phyloP scores from a whole-genome alignment of 306 rosid species.

The Cicer arietinum region DNA sequence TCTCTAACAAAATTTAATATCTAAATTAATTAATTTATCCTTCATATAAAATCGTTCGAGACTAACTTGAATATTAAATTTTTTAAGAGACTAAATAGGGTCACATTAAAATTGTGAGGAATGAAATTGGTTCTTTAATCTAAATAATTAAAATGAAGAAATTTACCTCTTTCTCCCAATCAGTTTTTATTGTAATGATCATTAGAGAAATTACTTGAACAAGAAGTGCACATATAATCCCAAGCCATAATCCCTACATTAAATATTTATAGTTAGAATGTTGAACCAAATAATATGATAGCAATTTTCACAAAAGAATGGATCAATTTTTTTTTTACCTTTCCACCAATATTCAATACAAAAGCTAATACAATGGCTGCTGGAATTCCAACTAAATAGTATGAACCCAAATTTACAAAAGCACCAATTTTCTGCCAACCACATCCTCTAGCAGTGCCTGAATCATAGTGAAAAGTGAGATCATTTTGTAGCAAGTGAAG shows the following conservation, averaged over 20 bases:
- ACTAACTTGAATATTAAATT: too few relatives aligned
- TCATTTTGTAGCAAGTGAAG: neutral
- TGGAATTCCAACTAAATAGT: conserved; percentile 77
- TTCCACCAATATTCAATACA: conserved; percentile 65
- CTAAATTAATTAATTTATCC: too few relatives aligned
- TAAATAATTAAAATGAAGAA: neutral
- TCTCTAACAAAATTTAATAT: too few relatives aligned
- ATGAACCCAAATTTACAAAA: conserved; percentile 72
- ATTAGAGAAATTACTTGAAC: conserved; percentile 63
- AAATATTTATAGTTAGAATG: neutral
- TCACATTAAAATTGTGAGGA: too few relatives aligned
- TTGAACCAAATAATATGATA: neutral
- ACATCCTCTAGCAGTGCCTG: conserved; percentile 82
- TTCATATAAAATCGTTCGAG: too few relatives aligned
- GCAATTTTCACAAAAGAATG: neutral
- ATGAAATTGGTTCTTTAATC: too few relatives aligned
- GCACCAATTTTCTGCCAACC: conserved; percentile 94
- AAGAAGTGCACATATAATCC: conserved; percentile 68
- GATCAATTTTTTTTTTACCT: conserved; percentile 49
- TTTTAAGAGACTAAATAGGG: too few relatives aligned
- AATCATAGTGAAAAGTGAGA: neutral
- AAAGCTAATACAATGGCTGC: conserved; percentile 63
- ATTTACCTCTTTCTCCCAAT: conserved; percentile 70
- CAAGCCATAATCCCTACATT: conserved; percentile 75
- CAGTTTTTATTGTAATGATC: conserved; percentile 57